Base-by-base conservation (phyloP, 768 basidiomycete species). In the Macrolepiota dolichaula region DNA sequence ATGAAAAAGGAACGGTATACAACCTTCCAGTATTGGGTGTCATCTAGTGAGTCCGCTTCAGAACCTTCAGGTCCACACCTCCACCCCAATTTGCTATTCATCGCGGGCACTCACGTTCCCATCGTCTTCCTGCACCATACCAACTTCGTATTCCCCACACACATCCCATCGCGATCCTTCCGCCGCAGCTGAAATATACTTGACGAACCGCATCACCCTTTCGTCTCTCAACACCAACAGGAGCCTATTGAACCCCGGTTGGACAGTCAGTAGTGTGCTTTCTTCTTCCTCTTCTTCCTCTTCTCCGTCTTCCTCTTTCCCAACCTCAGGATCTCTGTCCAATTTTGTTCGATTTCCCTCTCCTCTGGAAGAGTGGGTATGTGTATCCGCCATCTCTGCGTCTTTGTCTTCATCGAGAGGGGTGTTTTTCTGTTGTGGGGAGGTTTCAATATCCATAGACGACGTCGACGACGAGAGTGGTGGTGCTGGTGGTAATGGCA, bases 91-190 rank as follows among this genome's bases (percentile, higher is more conserved):
- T 22, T 13, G 9, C 36, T 25, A 19, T 19, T 24, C 51, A 13
- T 19, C 57, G 35, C 57, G 63, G 11, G 64, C 68, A 36, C 70
- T 75, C 4, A 70, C 76, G 1, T 81, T 82, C 0, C 79, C 84
- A 9, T 83, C 82, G 0, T 84, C 84, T 65, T 82, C 81, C 68
- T 89, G 84, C 24, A 93, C 71, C 78, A 89, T 85, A 2, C 92
- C 94, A 10, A 97, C 88, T 69, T 94, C 93, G 71, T 90, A 98
- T 75, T 98, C 96, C 3, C 87, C 89, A 64, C 88, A 92, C 11
- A 98, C 76, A 71, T 98, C 96, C 94, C 94, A 98, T 57, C 96
- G 79, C 29, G 92, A 94, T 9, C 94, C 93, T 55, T 87, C 85
- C 0, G 96, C 96, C 1, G 88, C 86, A 15, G 92, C 92, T 27